Evolutionary conservation across 768 basidiomycete genomes (phyloP).

Genomic region (Amylocystis lapponica): DNA sequence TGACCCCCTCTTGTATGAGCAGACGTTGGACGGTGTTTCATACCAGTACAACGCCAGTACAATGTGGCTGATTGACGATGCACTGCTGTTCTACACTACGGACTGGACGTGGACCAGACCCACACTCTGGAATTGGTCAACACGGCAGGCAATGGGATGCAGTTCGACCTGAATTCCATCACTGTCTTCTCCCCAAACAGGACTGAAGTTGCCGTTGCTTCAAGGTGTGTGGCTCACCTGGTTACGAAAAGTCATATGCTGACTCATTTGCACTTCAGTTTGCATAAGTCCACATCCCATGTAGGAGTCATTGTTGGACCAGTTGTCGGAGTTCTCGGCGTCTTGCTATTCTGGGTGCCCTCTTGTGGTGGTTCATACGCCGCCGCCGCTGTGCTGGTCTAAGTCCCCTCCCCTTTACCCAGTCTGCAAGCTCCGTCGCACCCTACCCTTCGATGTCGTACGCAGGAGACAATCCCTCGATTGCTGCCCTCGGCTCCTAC

Average conservation of each 20-base stretch:
- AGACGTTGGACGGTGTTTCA: conserved; percentile 35
- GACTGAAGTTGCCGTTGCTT: background rate
- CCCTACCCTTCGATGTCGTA: no score
- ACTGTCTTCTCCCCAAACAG: conserved; percentile 1
- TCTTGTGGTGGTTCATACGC: background rate
- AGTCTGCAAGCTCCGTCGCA: no score
- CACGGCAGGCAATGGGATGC: conserved; percentile 33
- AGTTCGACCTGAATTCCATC: conserved; percentile 11
- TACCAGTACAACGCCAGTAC: conserved; percentile 45
- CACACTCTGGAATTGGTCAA: conserved; percentile 54
- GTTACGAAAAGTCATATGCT: no score
- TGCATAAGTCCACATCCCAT: no score
- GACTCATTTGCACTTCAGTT: no score
- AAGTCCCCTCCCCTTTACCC: no score
- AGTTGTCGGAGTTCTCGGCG: conserved; percentile 10
- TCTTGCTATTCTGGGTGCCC: conserved; percentile 2
- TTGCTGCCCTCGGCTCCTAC: no score
- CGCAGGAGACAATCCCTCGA: no score
- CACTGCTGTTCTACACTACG: conserved; percentile 58
- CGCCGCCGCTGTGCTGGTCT: background rate
- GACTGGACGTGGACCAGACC: conserved; percentile 40
- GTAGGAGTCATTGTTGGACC: conserved; percentile 15
- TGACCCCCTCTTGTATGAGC: conserved; percentile 42
- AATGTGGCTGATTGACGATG: conserved; percentile 26
- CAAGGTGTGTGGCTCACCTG: conserved; percentile 2